Evolutionary conservation across 495 filamentous ascomycete genomes (phyloP).

Genomic region (Podospora pseudopauciseta): DNA sequence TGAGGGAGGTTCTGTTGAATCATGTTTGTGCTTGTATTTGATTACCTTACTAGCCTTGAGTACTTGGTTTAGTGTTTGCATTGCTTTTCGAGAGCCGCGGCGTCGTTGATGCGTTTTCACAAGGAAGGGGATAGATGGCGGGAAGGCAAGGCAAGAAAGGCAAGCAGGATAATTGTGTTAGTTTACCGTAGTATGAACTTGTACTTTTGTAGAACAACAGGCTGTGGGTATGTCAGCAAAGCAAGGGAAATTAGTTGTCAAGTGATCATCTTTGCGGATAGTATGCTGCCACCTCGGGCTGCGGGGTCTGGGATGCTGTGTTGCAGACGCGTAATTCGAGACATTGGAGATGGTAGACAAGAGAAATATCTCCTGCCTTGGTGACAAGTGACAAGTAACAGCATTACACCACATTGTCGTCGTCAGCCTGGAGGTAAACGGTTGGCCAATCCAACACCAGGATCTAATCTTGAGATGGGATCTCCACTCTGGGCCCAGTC

Average conservation of each 20-base stretch:
- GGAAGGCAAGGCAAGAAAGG: neutral
- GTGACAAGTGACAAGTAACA: neutral
- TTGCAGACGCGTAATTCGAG: conserved; percentile 17
- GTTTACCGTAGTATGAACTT: neutral
- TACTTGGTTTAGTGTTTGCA: conserved; percentile 8
- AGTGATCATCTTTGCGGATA: neutral
- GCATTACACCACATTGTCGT: neutral
- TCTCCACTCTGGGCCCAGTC: neutral
- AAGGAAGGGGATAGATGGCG: neutral
- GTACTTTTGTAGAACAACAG: neutral
- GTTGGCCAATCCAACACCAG: neutral
- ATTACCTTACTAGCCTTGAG: neutral
- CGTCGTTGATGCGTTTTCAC: conserved; percentile 13
- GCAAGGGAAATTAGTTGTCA: neutral
- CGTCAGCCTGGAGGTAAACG: neutral
- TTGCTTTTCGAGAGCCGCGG: conserved; percentile 3
- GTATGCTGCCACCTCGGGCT: neutral
- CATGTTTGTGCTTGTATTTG: neutral
- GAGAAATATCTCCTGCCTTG: neutral
- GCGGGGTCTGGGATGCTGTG: neutral
- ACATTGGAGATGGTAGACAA: neutral
- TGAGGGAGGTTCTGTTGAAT: neutral
- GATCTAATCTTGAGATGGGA: neutral
- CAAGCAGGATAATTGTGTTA: neutral
- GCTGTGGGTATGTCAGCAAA: neutral